These are phyloP conservation scores for Penicillium paxilli DNA, from an alignment of 495 filamentous ascomycete genomes.

Conservation along the genomic window DNA sequence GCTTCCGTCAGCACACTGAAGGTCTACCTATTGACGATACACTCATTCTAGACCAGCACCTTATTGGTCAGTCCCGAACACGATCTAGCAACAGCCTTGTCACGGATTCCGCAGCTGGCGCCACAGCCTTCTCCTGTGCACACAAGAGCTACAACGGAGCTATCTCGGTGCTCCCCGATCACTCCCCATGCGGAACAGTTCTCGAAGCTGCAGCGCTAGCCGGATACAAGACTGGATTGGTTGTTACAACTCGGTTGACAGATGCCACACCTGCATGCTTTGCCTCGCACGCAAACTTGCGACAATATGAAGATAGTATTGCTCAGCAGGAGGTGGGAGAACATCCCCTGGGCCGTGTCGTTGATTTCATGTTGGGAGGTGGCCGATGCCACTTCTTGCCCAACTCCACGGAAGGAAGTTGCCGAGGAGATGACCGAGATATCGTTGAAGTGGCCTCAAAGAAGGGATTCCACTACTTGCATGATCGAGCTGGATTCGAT, in stretches of 20 bases:
- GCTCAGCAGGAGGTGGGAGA: slow-evolving; percentile 90
- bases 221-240: slow-evolving; percentile 89
- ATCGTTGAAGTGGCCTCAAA: slow-evolving; percentile 65
- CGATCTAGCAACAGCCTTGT: slow-evolving; percentile 78
- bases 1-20: slow-evolving; percentile 71
- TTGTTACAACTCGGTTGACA: slow-evolving; percentile 93
- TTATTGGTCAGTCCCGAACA: slow-evolving; percentile 87
- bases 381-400: slow-evolving; percentile 92
- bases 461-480: slow-evolving; percentile 78
- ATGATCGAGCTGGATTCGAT: slow-evolving; percentile 75
- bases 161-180: slow-evolving; percentile 84
- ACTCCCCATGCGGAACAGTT: slow-evolving; percentile 86
- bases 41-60: slow-evolving; percentile 77
- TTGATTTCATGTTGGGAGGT: slow-evolving; percentile 91
- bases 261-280: slow-evolving; percentile 98
- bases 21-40: slow-evolving; percentile 68
- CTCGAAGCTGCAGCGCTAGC: slow-evolving; percentile 90
- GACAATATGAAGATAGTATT: slow-evolving; percentile 83
- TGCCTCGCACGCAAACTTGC: slow-evolving; percentile 79
- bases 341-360: slow-evolving; percentile 76
- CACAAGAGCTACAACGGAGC: slow-evolving; percentile 94
- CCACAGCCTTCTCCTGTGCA: slow-evolving; percentile 92
- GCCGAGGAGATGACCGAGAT: slow-evolving; percentile 71
- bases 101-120: slow-evolving; percentile 93
- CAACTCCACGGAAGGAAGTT: slow-evolving; percentile 73